Conservation (phyloP, 116 monocot species). For the Trichopus zeylanicus region DNA sequence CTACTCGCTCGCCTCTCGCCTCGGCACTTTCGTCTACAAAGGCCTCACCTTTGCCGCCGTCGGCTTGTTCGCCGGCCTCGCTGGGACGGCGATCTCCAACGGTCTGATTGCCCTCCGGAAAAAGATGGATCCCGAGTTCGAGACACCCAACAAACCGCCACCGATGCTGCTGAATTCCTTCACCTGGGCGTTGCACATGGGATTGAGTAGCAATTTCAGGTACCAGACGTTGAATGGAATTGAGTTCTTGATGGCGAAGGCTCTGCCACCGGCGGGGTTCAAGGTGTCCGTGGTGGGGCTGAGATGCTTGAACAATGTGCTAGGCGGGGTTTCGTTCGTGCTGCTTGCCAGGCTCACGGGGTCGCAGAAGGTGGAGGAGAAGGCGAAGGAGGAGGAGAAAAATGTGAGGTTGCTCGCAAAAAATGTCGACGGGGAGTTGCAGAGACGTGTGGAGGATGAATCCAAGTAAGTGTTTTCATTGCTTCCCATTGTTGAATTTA, state of each 20-base stretch:
- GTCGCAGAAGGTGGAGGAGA: conserved; percentile 47
- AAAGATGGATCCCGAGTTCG: conserved; percentile 74
- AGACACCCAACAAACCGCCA: conserved; percentile 57
- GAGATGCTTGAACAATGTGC: conserved; percentile 76
- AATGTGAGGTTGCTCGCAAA: conserved; percentile 15
- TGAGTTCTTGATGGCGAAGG: conserved; percentile 55
- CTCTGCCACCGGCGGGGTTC: conserved; percentile 47
- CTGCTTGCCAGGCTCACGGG: conserved; percentile 73
- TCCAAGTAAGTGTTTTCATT: not conserved
- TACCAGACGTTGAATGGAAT: conserved; percentile 85
- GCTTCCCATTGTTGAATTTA: no score
- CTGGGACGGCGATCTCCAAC: conserved; percentile 69
- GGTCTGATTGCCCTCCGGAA: conserved; percentile 56
- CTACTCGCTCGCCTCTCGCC: conserved; percentile 37
- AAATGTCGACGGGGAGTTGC: conserved; percentile 2
- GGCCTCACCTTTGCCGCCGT: conserved; percentile 66
- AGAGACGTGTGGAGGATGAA: not conserved
- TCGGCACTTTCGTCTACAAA: conserved; percentile 60
- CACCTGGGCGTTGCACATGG: conserved; percentile 88
- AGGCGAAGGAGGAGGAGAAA: conserved; percentile 6
- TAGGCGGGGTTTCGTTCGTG: conserved; percentile 82
- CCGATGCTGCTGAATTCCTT: conserved; percentile 47
- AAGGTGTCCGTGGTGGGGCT: conserved; percentile 65
- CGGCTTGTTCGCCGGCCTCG: conserved; percentile 68
- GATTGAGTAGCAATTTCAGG: conserved; percentile 78